These are phyloP conservation scores for Ustilago trichophora DNA, from an alignment of 1,284 basidiomycete species.

Conservation along the genomic window DNA sequence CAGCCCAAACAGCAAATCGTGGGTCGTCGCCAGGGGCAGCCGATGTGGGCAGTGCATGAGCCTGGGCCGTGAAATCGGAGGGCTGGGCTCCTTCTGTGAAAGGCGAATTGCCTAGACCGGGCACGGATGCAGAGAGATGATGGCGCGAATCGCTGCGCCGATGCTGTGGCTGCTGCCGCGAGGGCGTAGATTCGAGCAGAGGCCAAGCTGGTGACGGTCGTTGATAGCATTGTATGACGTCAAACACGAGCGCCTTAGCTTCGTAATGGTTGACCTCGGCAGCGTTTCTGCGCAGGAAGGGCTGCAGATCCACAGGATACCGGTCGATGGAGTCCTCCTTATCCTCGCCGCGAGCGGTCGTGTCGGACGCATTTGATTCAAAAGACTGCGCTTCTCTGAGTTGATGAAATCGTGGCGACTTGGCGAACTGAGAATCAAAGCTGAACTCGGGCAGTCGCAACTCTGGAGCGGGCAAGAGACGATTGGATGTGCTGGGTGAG, in stretches of 20 bases:
- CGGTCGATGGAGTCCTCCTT: conserved; percentile 3
- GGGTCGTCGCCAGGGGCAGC: conserved; percentile 57
- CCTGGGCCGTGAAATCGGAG: conserved; percentile 21
- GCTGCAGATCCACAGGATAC: conserved; percentile 25
- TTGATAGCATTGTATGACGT: conserved; percentile 50
- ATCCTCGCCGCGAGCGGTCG: conserved; percentile 29
- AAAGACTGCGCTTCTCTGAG: conserved; percentile 48
- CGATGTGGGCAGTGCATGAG: conserved; percentile 34
- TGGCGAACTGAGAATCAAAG: conserved; percentile 17
- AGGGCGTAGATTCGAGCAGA: neutral
- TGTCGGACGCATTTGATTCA: conserved; percentile 37
- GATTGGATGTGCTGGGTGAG: neutral
- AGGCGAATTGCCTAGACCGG: neutral
- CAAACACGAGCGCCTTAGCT: conserved; percentile 39
- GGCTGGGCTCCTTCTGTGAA: neutral
- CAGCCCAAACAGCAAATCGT: conserved; percentile 56
- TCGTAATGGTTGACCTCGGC: neutral
- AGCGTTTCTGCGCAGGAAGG: conserved; percentile 4
- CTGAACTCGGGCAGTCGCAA: conserved; percentile 33
- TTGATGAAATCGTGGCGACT: conserved; percentile 29
- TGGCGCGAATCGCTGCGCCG: neutral
- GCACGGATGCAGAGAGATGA: neutral
- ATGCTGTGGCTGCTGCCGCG: neutral
- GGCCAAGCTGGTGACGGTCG: conserved; percentile 1
- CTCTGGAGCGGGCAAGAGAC: conserved; percentile 5